phyloP scores from a whole-genome alignment of 495 filamentous ascomycete species.

The Aspergillus heteromorphus region DNA sequence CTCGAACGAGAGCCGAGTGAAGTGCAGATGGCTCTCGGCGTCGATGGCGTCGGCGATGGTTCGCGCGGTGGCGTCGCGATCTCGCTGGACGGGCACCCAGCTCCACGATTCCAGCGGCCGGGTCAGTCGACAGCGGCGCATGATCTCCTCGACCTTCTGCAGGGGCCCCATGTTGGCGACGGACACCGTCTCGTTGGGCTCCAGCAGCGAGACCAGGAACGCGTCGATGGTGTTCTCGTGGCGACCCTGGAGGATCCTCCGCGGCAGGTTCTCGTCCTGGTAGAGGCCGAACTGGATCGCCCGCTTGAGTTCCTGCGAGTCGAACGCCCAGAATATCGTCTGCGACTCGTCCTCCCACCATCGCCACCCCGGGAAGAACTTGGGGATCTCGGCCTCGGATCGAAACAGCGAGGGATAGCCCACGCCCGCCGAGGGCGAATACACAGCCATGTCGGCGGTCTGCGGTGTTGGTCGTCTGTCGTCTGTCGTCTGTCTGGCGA shows the following conservation, averaged over 20 bases:
- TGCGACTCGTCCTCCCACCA: constrained; percentile 44
- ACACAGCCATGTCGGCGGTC: constrained; percentile 6
- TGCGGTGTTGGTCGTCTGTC: too few species aligned
- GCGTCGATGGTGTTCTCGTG: constrained; percentile 27
- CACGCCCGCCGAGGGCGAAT: constrained; percentile 2
- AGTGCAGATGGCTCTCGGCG: constrained; percentile 41
- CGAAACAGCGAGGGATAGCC: constrained; percentile 32
- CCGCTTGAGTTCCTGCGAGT: constrained; percentile 32
- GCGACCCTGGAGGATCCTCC: constrained; percentile 29
- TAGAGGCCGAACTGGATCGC: constrained; percentile 38
- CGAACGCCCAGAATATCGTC: constrained; percentile 38
- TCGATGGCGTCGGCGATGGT: constrained; percentile 34
- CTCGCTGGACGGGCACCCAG: constrained; percentile 31
- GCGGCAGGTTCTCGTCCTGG: constrained; percentile 29
- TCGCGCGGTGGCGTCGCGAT: constrained; percentile 14
- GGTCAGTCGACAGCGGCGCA: constrained; percentile 26
- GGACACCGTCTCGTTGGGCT: constrained; percentile 23
- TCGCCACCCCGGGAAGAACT: constrained; percentile 25
- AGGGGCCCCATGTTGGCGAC: constrained; percentile 27
- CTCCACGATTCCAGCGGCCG: constrained; percentile 27
- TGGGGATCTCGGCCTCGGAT: constrained; percentile 26
- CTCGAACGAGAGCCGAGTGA: constrained; percentile 35
- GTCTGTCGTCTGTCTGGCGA: too few species aligned
- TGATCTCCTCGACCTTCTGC: constrained; percentile 42
- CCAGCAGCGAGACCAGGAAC: constrained; percentile 26